Percentiles rank a stretch among this genome's conserved stretches.
Conservation (phyloP, 352 stramenopile genomes). For the Pythium vanterpoolii region DNA sequence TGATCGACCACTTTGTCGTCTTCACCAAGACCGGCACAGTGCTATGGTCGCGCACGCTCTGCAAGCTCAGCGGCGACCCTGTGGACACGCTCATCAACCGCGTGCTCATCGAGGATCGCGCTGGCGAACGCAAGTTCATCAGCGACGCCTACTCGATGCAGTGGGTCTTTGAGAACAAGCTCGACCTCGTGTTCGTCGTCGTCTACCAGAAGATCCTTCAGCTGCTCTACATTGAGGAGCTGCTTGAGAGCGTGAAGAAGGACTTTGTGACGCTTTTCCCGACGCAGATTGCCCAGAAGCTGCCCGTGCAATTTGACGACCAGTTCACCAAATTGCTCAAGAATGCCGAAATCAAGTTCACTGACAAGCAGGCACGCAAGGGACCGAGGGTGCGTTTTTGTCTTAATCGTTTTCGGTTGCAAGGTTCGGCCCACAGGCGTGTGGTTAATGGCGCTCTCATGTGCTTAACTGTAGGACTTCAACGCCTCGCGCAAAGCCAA, state of each 20-base stretch:
- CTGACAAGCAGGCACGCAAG: constrained; percentile 54
- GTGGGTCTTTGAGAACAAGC: constrained; percentile 91
- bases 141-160: constrained; percentile 87
- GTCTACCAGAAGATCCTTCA: constrained; percentile 92
- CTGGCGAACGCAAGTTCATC: constrained; percentile 84
- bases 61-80: constrained; percentile 81
- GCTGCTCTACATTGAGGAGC: constrained; percentile 89
- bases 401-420: too few relatives aligned
- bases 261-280: constrained; percentile 76
- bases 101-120: constrained; percentile 89
- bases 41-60: constrained; percentile 87
- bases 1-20: constrained; percentile 93
- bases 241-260: constrained; percentile 87
- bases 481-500: constrained; percentile 68
- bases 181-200: constrained; percentile 90
- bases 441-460: background rate
- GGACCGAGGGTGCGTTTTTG: constrained; percentile 41
- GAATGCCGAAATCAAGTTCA: constrained; percentile 63
- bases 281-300: constrained; percentile 68
- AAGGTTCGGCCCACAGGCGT: background rate
- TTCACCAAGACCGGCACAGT: constrained; percentile 90
- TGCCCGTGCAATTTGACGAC: constrained; percentile 73
- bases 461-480: constrained; percentile 33
- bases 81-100: constrained; percentile 87
- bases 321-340: constrained; percentile 83